A percentile compares a stretch with the other conserved stretches of the same genome.
Evolutionary conservation across 2,329 filamentous ascomycete species (phyloP).

Genomic region (Colletotrichum tanaceti): DNA sequence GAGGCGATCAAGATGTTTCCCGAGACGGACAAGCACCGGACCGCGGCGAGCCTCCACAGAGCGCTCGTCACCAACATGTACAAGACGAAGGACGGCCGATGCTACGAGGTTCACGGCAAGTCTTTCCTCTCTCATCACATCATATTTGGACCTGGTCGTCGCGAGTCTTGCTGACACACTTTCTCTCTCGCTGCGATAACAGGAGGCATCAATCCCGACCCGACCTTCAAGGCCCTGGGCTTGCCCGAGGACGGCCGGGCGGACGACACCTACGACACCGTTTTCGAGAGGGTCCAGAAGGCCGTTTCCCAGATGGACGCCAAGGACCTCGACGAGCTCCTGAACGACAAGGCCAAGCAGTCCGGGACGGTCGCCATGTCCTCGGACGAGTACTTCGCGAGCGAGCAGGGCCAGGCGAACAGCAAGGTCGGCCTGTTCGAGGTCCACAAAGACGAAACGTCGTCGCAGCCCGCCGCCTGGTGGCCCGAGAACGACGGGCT

Average conservation of each 20-base stretch:
- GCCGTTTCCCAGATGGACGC: conserved; percentile 42
- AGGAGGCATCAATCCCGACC: conserved; percentile 41
- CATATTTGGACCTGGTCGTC: no score
- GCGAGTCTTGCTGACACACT: no score
- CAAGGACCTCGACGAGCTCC: conserved; percentile 42
- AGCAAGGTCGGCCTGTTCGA: conserved; percentile 43
- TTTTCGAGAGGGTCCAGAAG: conserved; percentile 37
- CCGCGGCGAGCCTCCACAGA: conserved; percentile 26
- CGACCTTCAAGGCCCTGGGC: conserved; percentile 40
- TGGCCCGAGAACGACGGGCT: conserved; percentile 51
- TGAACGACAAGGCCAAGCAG: conserved; percentile 44
- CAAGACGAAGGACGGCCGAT: conserved; percentile 45
- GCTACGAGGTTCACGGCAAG: conserved; percentile 43
- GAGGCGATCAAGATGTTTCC: conserved; percentile 36
- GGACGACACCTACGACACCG: conserved; percentile 44
- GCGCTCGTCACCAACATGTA: conserved; percentile 43
- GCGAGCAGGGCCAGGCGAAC: conserved; percentile 45
- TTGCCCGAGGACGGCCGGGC: conserved; percentile 38
- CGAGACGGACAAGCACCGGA: conserved; percentile 26
- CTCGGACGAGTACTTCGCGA: conserved; percentile 45
- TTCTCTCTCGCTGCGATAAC: background rate
- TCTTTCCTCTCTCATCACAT: no score
- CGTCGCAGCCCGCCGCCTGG: conserved; percentile 51
- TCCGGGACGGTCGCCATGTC: conserved; percentile 46
- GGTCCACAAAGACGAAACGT: conserved; percentile 41